Conservation (phyloP, 2,329 filamentous ascomycete species). For the Cercospora sp. region DNA sequence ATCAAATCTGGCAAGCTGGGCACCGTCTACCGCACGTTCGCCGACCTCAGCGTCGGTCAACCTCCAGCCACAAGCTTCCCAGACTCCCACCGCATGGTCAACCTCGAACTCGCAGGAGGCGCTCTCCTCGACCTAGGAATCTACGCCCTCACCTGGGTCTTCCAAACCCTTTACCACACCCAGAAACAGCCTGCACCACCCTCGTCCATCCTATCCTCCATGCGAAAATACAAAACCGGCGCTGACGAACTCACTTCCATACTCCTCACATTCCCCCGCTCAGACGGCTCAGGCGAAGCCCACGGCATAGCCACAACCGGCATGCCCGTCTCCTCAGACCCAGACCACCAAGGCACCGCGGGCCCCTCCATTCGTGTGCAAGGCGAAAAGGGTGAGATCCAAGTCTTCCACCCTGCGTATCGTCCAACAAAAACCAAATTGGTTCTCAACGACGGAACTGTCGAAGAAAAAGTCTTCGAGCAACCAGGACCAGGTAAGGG, state of each 20-base stretch:
- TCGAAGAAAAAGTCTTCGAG: constrained; percentile 50
- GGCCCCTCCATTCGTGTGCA: constrained; percentile 75
- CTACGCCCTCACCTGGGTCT: constrained; percentile 87
- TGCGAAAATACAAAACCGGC: constrained; percentile 72
- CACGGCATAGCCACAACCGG: constrained; percentile 66
- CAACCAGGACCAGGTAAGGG: constrained; percentile 51
- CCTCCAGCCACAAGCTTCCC: constrained; percentile 61
- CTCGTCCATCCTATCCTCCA: constrained; percentile 60
- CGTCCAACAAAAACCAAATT: constrained; percentile 56
- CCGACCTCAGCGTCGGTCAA: constrained; percentile 60
- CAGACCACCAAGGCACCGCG: constrained; percentile 59
- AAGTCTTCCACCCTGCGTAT: constrained; percentile 72
- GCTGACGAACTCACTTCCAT: constrained; percentile 78
- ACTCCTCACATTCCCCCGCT: constrained; percentile 70
- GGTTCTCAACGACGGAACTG: constrained; percentile 45
- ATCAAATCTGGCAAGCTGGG: constrained; percentile 57
- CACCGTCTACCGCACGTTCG: constrained; percentile 56
- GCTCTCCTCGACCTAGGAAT: constrained; percentile 82
- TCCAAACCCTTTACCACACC: constrained; percentile 82
- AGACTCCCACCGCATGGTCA: constrained; percentile 74
- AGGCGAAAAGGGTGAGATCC: constrained; percentile 77
- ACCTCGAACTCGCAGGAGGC: constrained; percentile 78
- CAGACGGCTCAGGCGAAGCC: constrained; percentile 54
- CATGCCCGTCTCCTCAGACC: constrained; percentile 62
- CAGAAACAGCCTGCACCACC: constrained; percentile 68